phyloP scores from a whole-genome alignment of 331 rosid species.

The Cydonia oblonga region DNA sequence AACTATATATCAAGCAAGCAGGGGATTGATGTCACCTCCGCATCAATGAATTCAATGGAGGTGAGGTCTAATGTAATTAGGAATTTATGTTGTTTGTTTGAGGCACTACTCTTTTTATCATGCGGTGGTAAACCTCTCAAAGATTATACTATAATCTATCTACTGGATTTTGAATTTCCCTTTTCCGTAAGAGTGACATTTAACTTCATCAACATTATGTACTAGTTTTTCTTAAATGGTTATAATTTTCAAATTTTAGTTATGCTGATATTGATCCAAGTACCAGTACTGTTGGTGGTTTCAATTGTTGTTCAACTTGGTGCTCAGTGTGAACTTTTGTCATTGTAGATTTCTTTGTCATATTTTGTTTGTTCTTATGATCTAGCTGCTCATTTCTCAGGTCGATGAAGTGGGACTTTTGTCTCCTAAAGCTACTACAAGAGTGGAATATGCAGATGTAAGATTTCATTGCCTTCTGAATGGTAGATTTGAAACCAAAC shows the following conservation, averaged over 20 bases:
- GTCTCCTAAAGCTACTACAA: slow-evolving; percentile 35
- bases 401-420: slow-evolving; percentile 46
- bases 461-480: slow-evolving; percentile 11
- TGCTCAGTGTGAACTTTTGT: not conserved
- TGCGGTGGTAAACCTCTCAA: not conserved
- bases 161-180: not conserved
- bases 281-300: not conserved
- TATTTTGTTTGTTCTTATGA: not conserved
- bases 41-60: slow-evolving; percentile 60
- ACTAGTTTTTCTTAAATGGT: not conserved
- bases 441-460: slow-evolving; percentile 49
- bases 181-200: not conserved
- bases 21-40: slow-evolving; percentile 34
- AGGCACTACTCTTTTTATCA: not conserved
- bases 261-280: not conserved
- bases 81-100: not conserved
- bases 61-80: slow-evolving; percentile 25
- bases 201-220: not conserved
- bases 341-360: not conserved
- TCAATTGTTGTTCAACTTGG: not conserved
- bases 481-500: slow-evolving; percentile 9
- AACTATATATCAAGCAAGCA: slow-evolving; percentile 44
- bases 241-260: not conserved
- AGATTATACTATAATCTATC: not conserved
- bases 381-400: slow-evolving; percentile 26